Evolutionary conservation across 108 stramenopile species (phyloP), one percentile per base, ranked within the genome.

Genomic region (Pseudonitzschia multistriata): DNA sequence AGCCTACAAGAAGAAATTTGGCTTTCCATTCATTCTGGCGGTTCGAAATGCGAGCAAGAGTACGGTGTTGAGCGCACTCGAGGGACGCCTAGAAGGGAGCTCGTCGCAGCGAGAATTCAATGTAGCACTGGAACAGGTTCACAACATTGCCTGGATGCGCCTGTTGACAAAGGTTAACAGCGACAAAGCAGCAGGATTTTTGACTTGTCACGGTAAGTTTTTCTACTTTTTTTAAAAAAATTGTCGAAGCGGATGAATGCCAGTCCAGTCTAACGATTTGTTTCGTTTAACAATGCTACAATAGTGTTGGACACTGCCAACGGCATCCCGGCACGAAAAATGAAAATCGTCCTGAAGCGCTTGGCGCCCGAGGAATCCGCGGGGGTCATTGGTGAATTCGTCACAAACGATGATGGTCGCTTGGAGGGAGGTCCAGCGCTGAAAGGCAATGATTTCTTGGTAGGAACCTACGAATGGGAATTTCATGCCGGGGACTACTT

Each of bases 61-160:
- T 55, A 93, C 92, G 10, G 88, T 96, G 3, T 68, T 96, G 24
- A 68, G 74, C 13, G 90, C 90, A 28, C 40, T 96, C 37, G 84
- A 76, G 50, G 89, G 92, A 21, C 80, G 95, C 21, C 8, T 85
- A 5, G 3, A 59, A 3, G 68, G 79, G 54, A 62, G 76, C 4
- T 27, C 68, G 3, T 0, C 52, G 1, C 86, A 92, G 39, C 73
- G 50, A 30, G 92, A 92, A 77, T 83, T 93, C 71, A 71, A 56
- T 3, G 75, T 73, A 3, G 90, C 90, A 27, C 45, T 93, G 36
- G 74, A 71, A 22, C 95, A 96, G 73, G 92, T 96, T 13, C 82
- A 90, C 74, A 96, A 96, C 60, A 96, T 96, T 81, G 95, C 95
- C 21, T 96, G 90, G 90, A 93, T 96, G 92, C 81, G 95, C 64